Evolutionary conservation across 225 moss, liverwort and hornwort species (phyloP), one percentile per base, ranked within the genome.

Genomic region (Marchantia paleacea): DNA sequence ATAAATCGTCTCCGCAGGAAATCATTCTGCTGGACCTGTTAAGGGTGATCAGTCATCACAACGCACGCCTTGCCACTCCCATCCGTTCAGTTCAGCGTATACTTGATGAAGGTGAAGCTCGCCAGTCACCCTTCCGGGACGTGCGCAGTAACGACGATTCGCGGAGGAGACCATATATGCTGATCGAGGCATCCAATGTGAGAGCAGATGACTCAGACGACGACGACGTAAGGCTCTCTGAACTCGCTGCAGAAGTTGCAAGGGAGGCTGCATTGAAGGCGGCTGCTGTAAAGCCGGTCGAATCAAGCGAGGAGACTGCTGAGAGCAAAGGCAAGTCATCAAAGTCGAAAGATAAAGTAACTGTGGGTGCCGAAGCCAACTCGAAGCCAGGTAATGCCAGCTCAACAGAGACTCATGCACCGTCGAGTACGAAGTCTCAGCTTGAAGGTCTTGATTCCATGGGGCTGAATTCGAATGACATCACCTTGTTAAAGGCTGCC

Each of bases 1-100:
- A n/a, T 10, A 51, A 72, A 19, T 72, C 80, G 4, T 30, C 52
- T 31, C 55, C 88, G 78, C 90, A 99, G 97, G 97, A 99, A 85
- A 85, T 84, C 48, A 86, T 99, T 48, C 82, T 99, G 75, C 81
- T 99, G 87, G 97, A 99, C 82, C 80, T 99, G 22, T 31, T 99
- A 82, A 92, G 86, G 80, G 93, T 99, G 58, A 91, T 99, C 55
- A 85, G 93, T 80, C 89, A 94, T 82, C 95, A 99, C 72, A 91
- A 92, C 71, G 95, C 95, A 9, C 97, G 94, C 75, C 90, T 99
- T 73, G 97, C 97, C 39, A 99, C 97, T 75, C 97, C 95, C 9
- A 88, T 99, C 10, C 93, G 97, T 5, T 95, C 97, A 26, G 91
- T 99, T 74, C 94, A 92, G 82, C 91, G 97, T 52, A 85, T 90